These are phyloP conservation scores for Passiflora organensis DNA, from an alignment of 345 rosid genomes.

Conservation along the genomic window DNA sequence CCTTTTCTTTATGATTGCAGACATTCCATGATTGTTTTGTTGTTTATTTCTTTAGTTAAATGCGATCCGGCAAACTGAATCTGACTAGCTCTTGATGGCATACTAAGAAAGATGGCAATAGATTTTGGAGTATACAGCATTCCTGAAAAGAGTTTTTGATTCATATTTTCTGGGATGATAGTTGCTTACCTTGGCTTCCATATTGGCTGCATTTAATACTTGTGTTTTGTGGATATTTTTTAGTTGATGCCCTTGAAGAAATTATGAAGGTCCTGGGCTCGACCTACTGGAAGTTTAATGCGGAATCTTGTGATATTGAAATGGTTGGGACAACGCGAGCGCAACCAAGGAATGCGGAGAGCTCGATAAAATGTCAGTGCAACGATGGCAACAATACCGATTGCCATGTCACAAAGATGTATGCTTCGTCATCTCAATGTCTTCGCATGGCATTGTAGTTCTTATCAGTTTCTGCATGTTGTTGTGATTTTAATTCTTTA, in stretches of 20 bases:
- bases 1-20: no score
- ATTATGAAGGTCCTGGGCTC: slow-evolving; percentile 45
- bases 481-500: neutral
- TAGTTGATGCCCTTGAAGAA: slow-evolving; percentile 50
- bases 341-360: slow-evolving; percentile 14
- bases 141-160: no score
- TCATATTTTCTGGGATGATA: no score
- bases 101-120: no score
- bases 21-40: no score
- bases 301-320: slow-evolving; percentile 31
- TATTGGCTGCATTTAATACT: neutral
- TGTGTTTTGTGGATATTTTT: slow-evolving; percentile 13
- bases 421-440: slow-evolving; percentile 16
- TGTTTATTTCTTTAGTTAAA: no score
- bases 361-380: slow-evolving; percentile 32
- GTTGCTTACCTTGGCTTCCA: neutral
- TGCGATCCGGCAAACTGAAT: no score
- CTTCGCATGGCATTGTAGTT: neutral
- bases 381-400: slow-evolving; percentile 25
- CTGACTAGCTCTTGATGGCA: no score
- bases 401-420: slow-evolving; percentile 52
- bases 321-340: slow-evolving; percentile 16
- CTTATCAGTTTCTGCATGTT: neutral
- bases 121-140: no score
- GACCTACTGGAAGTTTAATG: slow-evolving; percentile 43